Conservation (phyloP, 2,329 filamentous ascomycete genomes). For the Thelonectria rubi region DNA sequence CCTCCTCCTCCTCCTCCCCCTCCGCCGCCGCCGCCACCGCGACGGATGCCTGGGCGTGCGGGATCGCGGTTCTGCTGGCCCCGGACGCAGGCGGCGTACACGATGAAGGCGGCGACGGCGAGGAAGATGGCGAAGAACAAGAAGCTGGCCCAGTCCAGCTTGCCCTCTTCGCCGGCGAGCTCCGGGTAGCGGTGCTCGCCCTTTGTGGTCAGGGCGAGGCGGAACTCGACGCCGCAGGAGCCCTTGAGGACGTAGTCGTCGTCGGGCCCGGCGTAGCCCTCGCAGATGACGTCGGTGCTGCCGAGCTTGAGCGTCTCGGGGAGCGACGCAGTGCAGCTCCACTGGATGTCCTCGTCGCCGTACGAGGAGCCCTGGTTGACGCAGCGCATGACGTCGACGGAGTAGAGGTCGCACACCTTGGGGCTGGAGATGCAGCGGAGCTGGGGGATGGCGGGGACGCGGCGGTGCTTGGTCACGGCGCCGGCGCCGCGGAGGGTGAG, state of each 20-base stretch:
- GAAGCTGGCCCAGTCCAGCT: slow-evolving; percentile 50
- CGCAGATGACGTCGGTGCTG: slow-evolving; percentile 88
- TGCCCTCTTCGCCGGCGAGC: slow-evolving; percentile 52
- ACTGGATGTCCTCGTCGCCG: slow-evolving; percentile 82
- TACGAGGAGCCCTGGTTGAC: slow-evolving; percentile 86
- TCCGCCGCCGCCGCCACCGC: slow-evolving; percentile 50
- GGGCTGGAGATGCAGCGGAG: slow-evolving; percentile 77
- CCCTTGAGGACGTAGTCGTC: slow-evolving; percentile 91
- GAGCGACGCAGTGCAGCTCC: slow-evolving; percentile 78
- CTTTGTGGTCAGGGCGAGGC: slow-evolving; percentile 77
- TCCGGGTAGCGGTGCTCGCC: slow-evolving; percentile 77
- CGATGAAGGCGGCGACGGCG: slow-evolving; percentile 67
- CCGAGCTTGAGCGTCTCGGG: slow-evolving; percentile 75
- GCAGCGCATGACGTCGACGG: slow-evolving; percentile 87
- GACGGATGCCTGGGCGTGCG: slow-evolving; percentile 33
- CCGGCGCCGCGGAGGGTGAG: slow-evolving; percentile 76
- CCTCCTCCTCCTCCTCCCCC: slow-evolving; percentile 50
- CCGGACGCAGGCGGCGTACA: slow-evolving; percentile 61
- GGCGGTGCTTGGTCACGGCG: slow-evolving; percentile 76
- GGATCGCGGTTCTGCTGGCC: slow-evolving; percentile 27
- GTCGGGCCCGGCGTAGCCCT: slow-evolving; percentile 80
- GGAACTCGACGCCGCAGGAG: slow-evolving; percentile 92
- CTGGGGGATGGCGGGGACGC: slow-evolving; percentile 79
- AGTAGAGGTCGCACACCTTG: slow-evolving; percentile 72
- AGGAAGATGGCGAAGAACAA: slow-evolving; percentile 72